Percentiles rank a stretch among this genome's conserved stretches.
These are phyloP conservation scores for Ascocoryne sarcoides DNA, from an alignment of 2,329 filamentous ascomycete genomes.

Conservation along the genomic window DNA sequence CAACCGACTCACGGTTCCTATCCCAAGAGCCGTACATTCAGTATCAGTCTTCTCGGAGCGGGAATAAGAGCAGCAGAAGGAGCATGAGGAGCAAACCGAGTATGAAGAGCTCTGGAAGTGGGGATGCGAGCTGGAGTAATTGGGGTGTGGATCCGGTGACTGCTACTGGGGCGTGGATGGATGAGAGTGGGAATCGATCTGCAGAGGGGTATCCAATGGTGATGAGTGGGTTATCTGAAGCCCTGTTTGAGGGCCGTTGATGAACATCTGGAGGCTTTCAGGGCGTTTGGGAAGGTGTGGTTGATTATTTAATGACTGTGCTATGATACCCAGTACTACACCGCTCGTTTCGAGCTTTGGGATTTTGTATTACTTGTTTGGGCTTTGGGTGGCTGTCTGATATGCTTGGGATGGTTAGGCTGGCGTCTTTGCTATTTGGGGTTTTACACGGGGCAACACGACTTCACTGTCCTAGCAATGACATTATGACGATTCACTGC, in stretches of 20 bases:
- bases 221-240: constrained; percentile 13
- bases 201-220: constrained; percentile 9
- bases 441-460: too few relatives aligned
- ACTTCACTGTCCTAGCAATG: too few relatives aligned
- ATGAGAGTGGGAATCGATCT: constrained; percentile 1
- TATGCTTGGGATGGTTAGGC: too few relatives aligned
- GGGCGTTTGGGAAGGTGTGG: too few relatives aligned
- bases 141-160: constrained; percentile 10
- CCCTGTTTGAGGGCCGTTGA: neutral
- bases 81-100: constrained; percentile 16
- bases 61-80: constrained; percentile 9
- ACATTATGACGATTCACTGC: too few relatives aligned
- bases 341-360: too few relatives aligned
- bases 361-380: too few relatives aligned
- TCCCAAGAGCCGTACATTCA: constrained; percentile 1
- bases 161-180: constrained; percentile 14
- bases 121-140: constrained; percentile 6
- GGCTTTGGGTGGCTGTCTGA: too few relatives aligned
- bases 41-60: constrained; percentile 3
- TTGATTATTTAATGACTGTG: too few relatives aligned
- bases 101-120: constrained; percentile 11
- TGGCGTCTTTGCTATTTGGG: too few relatives aligned
- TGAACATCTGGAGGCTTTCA: too few relatives aligned
- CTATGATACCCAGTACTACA: too few relatives aligned
- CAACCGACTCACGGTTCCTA: neutral